phyloP scores from a whole-genome alignment of 345 rosid genomes.

The Lepidium didymum region DNA sequence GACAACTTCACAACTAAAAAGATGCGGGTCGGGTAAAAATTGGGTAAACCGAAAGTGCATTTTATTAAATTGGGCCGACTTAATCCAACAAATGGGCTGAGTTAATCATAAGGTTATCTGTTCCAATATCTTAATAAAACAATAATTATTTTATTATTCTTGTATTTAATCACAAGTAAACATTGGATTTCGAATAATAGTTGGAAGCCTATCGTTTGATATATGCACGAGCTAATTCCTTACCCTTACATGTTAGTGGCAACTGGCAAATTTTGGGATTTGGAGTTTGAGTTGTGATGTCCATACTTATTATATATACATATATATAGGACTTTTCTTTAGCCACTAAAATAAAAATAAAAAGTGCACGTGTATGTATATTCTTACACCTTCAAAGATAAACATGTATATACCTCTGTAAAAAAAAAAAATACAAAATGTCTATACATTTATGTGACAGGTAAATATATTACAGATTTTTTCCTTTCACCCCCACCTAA shows the following conservation, averaged over 20 bases:
- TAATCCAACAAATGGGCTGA: slow-evolving; percentile 5
- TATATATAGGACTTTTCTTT: no score
- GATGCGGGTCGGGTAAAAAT: slow-evolving; percentile 8
- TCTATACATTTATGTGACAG: neutral
- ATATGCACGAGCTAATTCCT: neutral
- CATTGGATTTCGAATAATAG: neutral
- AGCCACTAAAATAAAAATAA: no score
- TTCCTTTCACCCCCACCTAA: neutral
- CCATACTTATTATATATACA: neutral
- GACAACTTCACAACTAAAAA: neutral
- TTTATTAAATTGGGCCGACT: slow-evolving; percentile 11
- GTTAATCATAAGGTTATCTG: neutral
- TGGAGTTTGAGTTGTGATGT: neutral
- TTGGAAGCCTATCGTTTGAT: neutral
- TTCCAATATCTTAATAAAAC: neutral
- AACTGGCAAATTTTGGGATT: neutral
- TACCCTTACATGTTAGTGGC: neutral
- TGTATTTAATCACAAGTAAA: neutral
- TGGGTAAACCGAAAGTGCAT: neutral
- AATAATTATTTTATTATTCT: neutral
- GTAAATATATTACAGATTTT: neutral
- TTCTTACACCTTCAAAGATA: neutral
- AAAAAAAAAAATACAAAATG: neutral
- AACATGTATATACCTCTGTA: neutral
- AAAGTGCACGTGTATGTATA: neutral